Evolutionary conservation across 83 land plant species (phyloP).

Genomic region (Picea abies): DNA sequence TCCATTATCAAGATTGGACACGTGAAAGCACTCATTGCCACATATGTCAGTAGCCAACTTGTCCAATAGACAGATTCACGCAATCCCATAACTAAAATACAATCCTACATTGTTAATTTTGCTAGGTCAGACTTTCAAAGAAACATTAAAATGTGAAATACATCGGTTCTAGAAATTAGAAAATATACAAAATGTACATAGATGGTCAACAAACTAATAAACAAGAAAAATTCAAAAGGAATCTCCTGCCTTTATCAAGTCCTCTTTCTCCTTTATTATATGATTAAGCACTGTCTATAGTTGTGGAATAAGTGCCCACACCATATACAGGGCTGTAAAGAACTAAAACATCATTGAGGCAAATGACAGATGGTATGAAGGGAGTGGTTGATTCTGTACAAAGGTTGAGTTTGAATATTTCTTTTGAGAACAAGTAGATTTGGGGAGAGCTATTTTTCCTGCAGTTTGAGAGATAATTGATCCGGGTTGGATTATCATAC

Average conservation of each 20-base stretch:
- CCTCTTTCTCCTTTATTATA: constrained; percentile 31
- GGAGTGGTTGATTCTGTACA: constrained; percentile 30
- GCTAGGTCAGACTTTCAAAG: neutral
- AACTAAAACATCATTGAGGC: constrained; percentile 29
- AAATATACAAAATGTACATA: neutral
- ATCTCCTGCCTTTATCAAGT: constrained; percentile 27
- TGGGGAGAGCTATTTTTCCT: constrained; percentile 22
- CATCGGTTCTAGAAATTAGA: neutral
- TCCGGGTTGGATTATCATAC: no score
- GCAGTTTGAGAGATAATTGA: constrained; percentile 26
- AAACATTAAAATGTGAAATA: neutral
- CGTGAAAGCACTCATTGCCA: constrained; percentile 30
- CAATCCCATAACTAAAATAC: constrained; percentile 27
- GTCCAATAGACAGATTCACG: constrained; percentile 23
- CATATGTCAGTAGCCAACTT: constrained; percentile 30
- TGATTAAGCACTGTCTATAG: constrained; percentile 10
- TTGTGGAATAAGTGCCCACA: constrained; percentile 34
- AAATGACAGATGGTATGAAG: constrained; percentile 22
- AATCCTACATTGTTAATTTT: constrained; percentile 17
- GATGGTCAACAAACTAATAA: neutral
- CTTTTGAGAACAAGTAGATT: constrained; percentile 14
- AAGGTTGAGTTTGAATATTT: constrained; percentile 27
- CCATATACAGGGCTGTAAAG: constrained; percentile 38
- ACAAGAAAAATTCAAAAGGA: neutral
- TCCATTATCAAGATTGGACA: constrained; percentile 22